Percentiles rank a stretch among this genome's conserved stretches.
phyloP scores from a whole-genome alignment of 2,329 filamentous ascomycete genomes.

The Endoconidiophora polonica region DNA sequence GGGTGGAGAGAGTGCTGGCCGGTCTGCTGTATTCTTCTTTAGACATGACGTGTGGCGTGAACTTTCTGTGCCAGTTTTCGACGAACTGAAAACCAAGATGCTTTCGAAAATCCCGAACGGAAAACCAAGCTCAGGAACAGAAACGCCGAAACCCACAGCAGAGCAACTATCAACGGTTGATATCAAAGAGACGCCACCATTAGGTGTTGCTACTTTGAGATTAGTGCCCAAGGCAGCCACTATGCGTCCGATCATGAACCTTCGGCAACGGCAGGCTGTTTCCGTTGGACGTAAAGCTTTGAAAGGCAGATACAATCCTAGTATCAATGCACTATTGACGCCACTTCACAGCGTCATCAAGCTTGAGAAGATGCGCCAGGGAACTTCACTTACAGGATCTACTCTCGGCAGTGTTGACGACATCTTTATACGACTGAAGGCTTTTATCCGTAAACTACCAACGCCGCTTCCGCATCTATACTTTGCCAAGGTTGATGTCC shows the following conservation, averaged over 20 bases:
- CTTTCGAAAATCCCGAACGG: constrained; percentile 50
- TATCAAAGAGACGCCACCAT: constrained; percentile 17
- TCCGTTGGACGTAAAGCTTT: constrained; percentile 40
- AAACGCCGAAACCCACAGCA: too few relatives aligned
- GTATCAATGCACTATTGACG: constrained; percentile 36
- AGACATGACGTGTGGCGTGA: constrained; percentile 81
- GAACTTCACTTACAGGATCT: constrained; percentile 49
- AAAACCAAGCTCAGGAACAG: too few relatives aligned
- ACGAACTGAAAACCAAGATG: constrained; percentile 50
- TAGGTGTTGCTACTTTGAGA: constrained; percentile 66
- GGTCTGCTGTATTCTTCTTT: constrained; percentile 79
- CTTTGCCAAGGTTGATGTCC: constrained; percentile 85
- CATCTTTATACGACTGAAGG: constrained; percentile 55
- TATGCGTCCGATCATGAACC: constrained; percentile 74
- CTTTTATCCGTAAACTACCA: constrained; percentile 41
- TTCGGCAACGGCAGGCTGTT: constrained; percentile 44
- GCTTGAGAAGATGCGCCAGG: constrained; percentile 45
- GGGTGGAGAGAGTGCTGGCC: constrained; percentile 37
- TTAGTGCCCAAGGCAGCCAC: constrained; percentile 65
- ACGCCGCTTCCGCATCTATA: constrained; percentile 42
- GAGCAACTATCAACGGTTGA: too few relatives aligned
- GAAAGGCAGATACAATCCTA: constrained; percentile 16
- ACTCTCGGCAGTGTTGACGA: constrained; percentile 69
- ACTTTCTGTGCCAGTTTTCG: constrained; percentile 56
- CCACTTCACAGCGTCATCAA: constrained; percentile 65